phyloP scores from a whole-genome alignment of 2,329 filamentous ascomycete species.

The Fusarium phyllophilum region DNA sequence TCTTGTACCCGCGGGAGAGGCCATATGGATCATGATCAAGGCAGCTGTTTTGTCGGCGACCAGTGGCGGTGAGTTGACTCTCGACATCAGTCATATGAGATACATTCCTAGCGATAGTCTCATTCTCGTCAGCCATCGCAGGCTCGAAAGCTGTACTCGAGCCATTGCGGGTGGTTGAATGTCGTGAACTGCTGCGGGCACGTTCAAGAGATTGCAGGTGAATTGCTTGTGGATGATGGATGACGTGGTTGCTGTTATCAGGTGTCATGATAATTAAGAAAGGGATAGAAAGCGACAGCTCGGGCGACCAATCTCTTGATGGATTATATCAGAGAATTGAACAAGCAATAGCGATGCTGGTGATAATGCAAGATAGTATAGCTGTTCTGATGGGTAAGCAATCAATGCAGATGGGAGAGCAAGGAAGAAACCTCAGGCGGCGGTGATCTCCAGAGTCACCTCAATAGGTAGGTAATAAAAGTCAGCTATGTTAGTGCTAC shows the following conservation, averaged over 20 bases:
- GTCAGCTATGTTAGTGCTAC: conserved; percentile 3
- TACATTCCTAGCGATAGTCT: conserved; percentile 56
- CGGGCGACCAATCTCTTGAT: not conserved
- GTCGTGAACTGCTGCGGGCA: conserved; percentile 44
- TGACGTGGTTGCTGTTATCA: conserved; percentile 54
- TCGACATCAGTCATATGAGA: conserved; percentile 59
- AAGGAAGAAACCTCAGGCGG: conserved; percentile 10
- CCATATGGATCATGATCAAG: conserved; percentile 82
- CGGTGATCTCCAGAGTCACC: conserved; percentile 3
- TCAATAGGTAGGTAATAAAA: not conserved
- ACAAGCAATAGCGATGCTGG: not conserved
- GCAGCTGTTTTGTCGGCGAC: conserved; percentile 51
- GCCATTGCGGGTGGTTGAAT: conserved; percentile 46
- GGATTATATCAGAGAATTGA: not conserved
- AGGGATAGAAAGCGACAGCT: not conserved
- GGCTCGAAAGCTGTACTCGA: conserved; percentile 60
- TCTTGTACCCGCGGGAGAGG: conserved; percentile 81
- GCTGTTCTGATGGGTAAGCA: conserved; percentile 1
- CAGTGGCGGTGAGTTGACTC: conserved; percentile 53
- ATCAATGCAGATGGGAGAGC: not conserved
- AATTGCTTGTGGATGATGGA: conserved; percentile 58
- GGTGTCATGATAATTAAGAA: conserved; percentile 50
- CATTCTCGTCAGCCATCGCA: conserved; percentile 48
- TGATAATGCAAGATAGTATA: not conserved
- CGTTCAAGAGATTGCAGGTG: conserved; percentile 50